Conservation (phyloP, 2,329 filamentous ascomycete species). For the Tetracladium maxilliforme region DNA sequence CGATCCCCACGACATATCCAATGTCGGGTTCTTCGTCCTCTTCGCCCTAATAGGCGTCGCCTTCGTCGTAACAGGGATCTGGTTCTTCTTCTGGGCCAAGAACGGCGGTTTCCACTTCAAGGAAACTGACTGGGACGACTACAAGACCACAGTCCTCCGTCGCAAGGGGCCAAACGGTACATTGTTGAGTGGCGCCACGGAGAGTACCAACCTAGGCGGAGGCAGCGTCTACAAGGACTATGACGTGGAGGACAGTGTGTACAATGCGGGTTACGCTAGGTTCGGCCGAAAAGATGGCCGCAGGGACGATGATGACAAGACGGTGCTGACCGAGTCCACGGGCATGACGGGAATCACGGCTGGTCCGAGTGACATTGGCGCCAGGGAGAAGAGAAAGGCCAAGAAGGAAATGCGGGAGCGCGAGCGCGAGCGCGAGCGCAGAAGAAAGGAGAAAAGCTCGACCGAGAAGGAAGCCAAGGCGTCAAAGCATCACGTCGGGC, state of each 20-base stretch:
- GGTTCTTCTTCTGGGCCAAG: conserved; percentile 99
- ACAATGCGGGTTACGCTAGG: neutral
- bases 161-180: conserved; percentile 83
- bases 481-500: conserved; percentile 26
- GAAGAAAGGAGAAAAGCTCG: too few species aligned
- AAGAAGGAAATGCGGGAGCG: conserved; percentile 13
- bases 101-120: conserved; percentile 87
- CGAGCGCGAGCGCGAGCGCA: conserved; percentile 1
- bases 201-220: conserved; percentile 72
- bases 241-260: conserved; percentile 30
- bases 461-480: conserved; percentile 8
- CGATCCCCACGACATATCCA: conserved; percentile 33
- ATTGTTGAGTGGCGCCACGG: conserved; percentile 68
- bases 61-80: conserved; percentile 65
- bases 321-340: too few species aligned
- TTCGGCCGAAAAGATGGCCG: conserved; percentile 3
- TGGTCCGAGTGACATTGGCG: too few species aligned
- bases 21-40: conserved; percentile 64
- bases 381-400: conserved; percentile 29
- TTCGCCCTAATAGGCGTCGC: conserved; percentile 71
- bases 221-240: conserved; percentile 68
- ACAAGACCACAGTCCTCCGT: conserved; percentile 86
- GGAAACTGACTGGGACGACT: conserved; percentile 89
- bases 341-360: conserved; percentile 4
- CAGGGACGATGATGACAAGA: too few species aligned